Percentiles rank a stretch among this genome's conserved stretches.
phyloP scores from a whole-genome alignment of 306 rosid species.

The Senna tora region DNA sequence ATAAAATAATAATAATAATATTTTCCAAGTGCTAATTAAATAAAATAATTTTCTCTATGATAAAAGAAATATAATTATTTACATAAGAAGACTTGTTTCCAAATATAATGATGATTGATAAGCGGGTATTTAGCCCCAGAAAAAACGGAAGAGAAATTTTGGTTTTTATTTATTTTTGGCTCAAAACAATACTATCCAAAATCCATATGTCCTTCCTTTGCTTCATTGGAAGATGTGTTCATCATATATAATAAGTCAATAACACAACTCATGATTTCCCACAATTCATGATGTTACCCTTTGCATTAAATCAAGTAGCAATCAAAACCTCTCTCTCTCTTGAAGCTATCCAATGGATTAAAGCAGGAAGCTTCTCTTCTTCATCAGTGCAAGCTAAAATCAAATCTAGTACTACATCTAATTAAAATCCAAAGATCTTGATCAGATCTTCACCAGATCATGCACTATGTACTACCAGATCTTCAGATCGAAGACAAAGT shows the following conservation, averaged over 20 bases:
- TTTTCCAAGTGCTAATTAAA: neutral
- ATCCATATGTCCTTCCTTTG: neutral
- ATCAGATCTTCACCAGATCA: slow-evolving; percentile 35
- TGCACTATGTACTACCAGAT: slow-evolving; percentile 39
- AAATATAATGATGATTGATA: neutral
- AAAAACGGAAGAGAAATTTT: slow-evolving; percentile 12
- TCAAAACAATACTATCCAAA: neutral
- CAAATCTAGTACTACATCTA: neutral
- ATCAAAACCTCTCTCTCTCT: neutral
- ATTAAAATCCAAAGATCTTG: slow-evolving; percentile 7
- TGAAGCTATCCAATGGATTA: neutral
- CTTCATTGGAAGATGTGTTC: slow-evolving; percentile 37
- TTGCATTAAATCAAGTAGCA: neutral
- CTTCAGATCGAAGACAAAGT: slow-evolving; percentile 10
- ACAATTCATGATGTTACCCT: too few species aligned
- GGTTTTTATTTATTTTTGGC: slow-evolving; percentile 21
- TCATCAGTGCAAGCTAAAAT: too few species aligned
- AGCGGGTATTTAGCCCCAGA: neutral
- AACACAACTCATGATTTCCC: neutral
- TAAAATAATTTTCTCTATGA: neutral
- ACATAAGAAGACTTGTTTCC: neutral
- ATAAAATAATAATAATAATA: too few species aligned
- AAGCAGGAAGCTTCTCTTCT: too few species aligned
- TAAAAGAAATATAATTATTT: neutral
- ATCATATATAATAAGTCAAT: too few species aligned